A percentile compares a stretch with the other conserved stretches of the same genome.
phyloP scores from a whole-genome alignment of 345 rosid genomes.

The Sisymbrium irio region DNA sequence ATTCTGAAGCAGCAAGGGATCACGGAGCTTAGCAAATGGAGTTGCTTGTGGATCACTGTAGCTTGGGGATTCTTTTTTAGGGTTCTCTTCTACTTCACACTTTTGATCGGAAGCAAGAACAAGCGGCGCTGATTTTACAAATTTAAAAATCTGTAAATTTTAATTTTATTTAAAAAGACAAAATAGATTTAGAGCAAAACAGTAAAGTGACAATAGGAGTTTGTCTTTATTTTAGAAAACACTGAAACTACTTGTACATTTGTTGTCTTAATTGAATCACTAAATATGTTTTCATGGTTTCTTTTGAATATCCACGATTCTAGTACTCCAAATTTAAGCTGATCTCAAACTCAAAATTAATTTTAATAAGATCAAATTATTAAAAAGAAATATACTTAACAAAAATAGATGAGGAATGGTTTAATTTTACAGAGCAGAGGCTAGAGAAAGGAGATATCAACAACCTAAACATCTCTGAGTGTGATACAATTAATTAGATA shows the following conservation, averaged over 20 bases:
- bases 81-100: slow-evolving; percentile 63
- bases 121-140: slow-evolving; percentile 52
- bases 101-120: slow-evolving; percentile 87
- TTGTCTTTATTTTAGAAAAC: neutral
- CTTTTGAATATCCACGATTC: too few relatives aligned
- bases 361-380: neutral
- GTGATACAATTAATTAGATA: slow-evolving; percentile 41
- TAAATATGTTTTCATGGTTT: neutral
- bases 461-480: neutral
- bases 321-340: neutral
- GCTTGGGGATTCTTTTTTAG: slow-evolving; percentile 94
- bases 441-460: neutral
- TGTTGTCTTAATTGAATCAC: neutral
- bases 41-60: slow-evolving; percentile 73
- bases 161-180: neutral
- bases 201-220: neutral
- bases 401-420: neutral
- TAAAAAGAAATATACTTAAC: neutral
- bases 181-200: neutral
- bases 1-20: slow-evolving; percentile 61
- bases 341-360: neutral
- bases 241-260: neutral
- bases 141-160: neutral
- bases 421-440: neutral
- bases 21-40: slow-evolving; percentile 70